A percentile compares a stretch with the other conserved stretches of the same genome.
These are phyloP conservation scores for Acacia concinna DNA, from an alignment of 331 rosid species.

Conservation along the genomic window DNA sequence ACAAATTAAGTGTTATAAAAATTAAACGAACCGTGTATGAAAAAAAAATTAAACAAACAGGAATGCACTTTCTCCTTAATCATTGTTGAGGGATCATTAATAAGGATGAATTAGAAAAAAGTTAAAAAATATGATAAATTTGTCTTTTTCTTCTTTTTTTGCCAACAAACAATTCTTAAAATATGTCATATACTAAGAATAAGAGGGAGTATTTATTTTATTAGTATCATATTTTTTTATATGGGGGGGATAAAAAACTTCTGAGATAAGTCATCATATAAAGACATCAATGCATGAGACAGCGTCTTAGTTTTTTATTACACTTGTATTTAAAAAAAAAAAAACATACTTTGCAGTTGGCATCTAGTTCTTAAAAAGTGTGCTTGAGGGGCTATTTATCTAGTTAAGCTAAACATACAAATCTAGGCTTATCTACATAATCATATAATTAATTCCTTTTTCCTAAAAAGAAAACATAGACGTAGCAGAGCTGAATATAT, in stretches of 20 bases:
- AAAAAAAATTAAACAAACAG: no score
- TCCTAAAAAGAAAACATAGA: background rate
- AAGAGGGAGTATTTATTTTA: no score
- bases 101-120: no score
- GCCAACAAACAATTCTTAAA: no score
- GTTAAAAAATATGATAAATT: no score
- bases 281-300: background rate
- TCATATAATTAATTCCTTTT: background rate
- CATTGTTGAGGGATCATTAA: no score
- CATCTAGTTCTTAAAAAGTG: background rate
- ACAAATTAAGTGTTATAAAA: no score
- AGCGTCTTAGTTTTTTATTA: background rate
- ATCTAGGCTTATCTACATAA: background rate
- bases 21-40: no score
- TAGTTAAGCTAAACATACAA: background rate
- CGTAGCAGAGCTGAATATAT: background rate
- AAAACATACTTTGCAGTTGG: background rate
- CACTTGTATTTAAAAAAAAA: background rate
- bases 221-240: background rate
- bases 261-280: background rate
- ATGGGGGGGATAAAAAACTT: background rate
- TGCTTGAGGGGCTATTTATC: background rate
- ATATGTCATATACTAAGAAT: no score
- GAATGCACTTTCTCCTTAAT: no score
- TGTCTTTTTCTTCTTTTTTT: no score